A percentile compares a stretch with the other conserved stretches of the same genome.
Conservation (phyloP, 768 basidiomycete genomes). For the Tephrocybe sp. region DNA sequence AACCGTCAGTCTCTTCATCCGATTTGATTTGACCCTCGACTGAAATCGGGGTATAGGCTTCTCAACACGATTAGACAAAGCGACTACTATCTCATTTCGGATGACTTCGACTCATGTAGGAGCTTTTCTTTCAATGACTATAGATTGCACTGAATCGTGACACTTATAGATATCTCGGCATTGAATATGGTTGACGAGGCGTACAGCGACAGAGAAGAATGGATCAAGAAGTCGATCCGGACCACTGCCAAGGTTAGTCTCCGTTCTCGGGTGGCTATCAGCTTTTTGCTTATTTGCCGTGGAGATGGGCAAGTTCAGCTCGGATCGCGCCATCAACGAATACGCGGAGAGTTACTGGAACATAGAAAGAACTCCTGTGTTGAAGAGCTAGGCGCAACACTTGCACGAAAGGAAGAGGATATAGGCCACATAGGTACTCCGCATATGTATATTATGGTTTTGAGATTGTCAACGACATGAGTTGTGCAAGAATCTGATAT, state of each 20-base stretch:
- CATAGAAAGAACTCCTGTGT: conserved; percentile 43
- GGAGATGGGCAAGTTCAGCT: conserved; percentile 98
- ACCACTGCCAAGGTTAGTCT: conserved; percentile 68
- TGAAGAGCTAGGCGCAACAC: too few species aligned
- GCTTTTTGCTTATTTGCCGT: too few species aligned
- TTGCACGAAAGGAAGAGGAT: too few species aligned
- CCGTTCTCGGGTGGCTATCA: too few species aligned
- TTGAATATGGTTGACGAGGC: conserved; percentile 86
- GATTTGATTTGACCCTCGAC: conserved; percentile 10
- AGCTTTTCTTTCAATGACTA: conserved; percentile 3
- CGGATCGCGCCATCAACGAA: conserved; percentile 88
- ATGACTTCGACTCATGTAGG: conserved; percentile 93
- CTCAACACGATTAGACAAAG: conserved; percentile 74
- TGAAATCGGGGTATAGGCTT: conserved; percentile 37
- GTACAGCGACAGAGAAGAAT: conserved; percentile 78
- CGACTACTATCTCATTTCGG: conserved; percentile 80
- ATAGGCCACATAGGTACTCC: too few species aligned
- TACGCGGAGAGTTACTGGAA: conserved; percentile 91
- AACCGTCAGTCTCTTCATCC: conserved; percentile 58
- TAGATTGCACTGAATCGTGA: too few species aligned
- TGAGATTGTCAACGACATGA: too few species aligned
- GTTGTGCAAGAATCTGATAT: too few species aligned
- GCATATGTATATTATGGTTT: too few species aligned
- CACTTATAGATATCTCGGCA: conserved; percentile 82
- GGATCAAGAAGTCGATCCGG: conserved; percentile 88